These are phyloP conservation scores for Peronospora farinosa DNA, from an alignment of 352 stramenopile genomes.

Conservation along the genomic window DNA sequence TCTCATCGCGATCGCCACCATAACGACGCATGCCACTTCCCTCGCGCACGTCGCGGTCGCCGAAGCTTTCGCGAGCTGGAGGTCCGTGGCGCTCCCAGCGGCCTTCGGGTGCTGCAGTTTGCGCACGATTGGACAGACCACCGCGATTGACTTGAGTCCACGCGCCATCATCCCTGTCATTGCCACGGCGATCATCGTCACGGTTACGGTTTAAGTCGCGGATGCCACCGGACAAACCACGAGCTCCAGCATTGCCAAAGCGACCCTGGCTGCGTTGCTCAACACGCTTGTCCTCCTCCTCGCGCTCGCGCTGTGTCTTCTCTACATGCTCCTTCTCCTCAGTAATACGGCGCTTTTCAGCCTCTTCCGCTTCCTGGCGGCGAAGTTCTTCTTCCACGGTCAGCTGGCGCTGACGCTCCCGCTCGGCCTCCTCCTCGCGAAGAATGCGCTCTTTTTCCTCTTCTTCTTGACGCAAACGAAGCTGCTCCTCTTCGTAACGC, in stretches of 20 bases:
- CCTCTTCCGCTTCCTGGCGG: conserved; percentile 59
- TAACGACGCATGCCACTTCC: conserved; percentile 24
- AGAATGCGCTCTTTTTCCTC: conserved; percentile 55
- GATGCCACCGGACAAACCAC: conserved; percentile 16
- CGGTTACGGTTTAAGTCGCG: conserved; percentile 14
- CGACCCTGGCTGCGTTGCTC: conserved; percentile 26
- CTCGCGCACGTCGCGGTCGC: conserved; percentile 28
- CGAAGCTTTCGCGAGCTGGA: conserved; percentile 29
- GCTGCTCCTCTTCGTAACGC: conserved; percentile 69
- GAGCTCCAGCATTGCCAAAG: conserved; percentile 28
- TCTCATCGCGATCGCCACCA: conserved; percentile 30
- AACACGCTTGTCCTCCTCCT: conserved; percentile 42
- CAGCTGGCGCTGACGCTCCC: conserved; percentile 46
- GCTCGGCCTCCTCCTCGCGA: conserved; percentile 55
- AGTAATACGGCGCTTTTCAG: conserved; percentile 31
- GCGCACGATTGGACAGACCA: conserved; percentile 23
- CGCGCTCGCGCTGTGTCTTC: conserved; percentile 17
- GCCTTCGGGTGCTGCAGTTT: conserved; percentile 42
- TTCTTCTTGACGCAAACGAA: conserved; percentile 44
- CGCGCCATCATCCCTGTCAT: conserved; percentile 48
- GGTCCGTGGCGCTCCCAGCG: conserved; percentile 55
- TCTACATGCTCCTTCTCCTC: conserved; percentile 45
- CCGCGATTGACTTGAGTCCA: conserved; percentile 58
- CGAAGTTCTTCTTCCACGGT: conserved; percentile 61
- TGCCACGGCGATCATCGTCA: conserved; percentile 25